Evolutionary conservation across 108 stramenopile species (phyloP), one percentile per base, ranked within the genome.

Genomic region (Mediolabrus comicus): DNA sequence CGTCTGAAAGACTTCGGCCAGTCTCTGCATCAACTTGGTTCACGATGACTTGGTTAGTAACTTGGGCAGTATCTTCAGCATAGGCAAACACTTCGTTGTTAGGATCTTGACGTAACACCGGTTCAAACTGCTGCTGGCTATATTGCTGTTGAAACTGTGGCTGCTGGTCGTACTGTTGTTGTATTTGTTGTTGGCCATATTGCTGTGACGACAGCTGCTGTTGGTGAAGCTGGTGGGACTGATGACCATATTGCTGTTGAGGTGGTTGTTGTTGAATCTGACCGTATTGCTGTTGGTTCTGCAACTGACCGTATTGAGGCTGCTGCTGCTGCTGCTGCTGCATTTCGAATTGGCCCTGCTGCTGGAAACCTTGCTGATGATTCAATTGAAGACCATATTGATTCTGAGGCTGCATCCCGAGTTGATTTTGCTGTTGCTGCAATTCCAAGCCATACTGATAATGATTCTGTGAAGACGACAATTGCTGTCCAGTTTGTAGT

Each of bases 381-480:
- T 38, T 38, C 2, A 6, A 10, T 2, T 38, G n/a, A n/a, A n/a
- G 36, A 3, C 22, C 22, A 49, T 49, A 49, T 49, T 49, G 46
- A 49, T 22, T 22, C 0, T 49, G 19, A 2, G 30, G 56, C 30
- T 30, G 14, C 16, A 30, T 9, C 24, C 32, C 34, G 4, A 17
- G 7, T 57, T 57, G 56, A 17, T 6, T 57, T 57, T 57, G 56
- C 17, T 57, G 56, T 11, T 57, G 56, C 9, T 30, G 56, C 31
- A 1, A 22, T 14, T 41, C 12, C 39, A 14, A 14, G 12, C 39
- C 12, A 14, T 11, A 14, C 39, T 41, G 39, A 14, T 41, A 41
- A 41, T 14, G 39, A 14, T 11, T 14, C 39, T 41, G 39, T 11
- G 39, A 14, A 41, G 14, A 41, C 39, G 14, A 14, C 39, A 14